Conservation (phyloP, 2,329 filamentous ascomycete genomes). For the Pseudogymnoascus sp. region DNA sequence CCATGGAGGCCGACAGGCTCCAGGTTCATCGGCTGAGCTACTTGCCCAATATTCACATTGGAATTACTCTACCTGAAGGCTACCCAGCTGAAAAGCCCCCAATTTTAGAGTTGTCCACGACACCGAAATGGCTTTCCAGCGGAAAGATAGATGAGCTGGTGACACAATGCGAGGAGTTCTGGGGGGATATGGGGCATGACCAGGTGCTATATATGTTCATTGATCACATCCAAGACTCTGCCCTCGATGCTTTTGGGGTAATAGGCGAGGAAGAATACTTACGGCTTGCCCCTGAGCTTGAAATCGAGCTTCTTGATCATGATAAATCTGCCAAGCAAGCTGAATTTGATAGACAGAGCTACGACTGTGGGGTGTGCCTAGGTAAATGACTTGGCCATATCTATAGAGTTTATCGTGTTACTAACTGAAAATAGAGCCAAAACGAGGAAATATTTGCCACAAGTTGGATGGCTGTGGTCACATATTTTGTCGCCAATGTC, state of each 20-base stretch:
- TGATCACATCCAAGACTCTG: conserved; percentile 51
- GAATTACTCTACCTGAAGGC: conserved; percentile 45
- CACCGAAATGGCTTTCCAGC: conserved; percentile 48
- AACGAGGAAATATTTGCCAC: conserved; percentile 78
- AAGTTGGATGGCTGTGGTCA: conserved; percentile 76
- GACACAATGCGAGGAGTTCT: conserved; percentile 43
- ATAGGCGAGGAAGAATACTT: conserved; percentile 41
- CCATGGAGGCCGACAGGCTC: conserved; percentile 34
- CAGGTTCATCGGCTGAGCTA: conserved; percentile 31
- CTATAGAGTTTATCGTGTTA: background rate
- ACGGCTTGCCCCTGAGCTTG: conserved; percentile 47
- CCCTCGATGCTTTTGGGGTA: conserved; percentile 53
- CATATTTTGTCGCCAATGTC: conserved; percentile 82
- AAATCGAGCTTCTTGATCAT: conserved; percentile 68
- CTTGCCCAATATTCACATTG: conserved; percentile 48
- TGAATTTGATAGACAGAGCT: conserved; percentile 75
- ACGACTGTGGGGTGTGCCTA: conserved; percentile 79
- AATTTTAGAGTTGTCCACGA: conserved; percentile 41
- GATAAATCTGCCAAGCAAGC: conserved; percentile 65
- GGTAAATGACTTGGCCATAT: conserved; percentile 34
- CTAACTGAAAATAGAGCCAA: conserved; percentile 54
- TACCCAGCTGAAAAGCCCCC: conserved; percentile 51
- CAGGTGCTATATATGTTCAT: conserved; percentile 55
- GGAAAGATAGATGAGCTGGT: conserved; percentile 42
- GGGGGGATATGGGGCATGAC: conserved; percentile 54